These are phyloP conservation scores for barrel medic (Medicago truncatula) DNA, from an alignment of 306 rosid species.

Conservation along the genomic window DNA sequence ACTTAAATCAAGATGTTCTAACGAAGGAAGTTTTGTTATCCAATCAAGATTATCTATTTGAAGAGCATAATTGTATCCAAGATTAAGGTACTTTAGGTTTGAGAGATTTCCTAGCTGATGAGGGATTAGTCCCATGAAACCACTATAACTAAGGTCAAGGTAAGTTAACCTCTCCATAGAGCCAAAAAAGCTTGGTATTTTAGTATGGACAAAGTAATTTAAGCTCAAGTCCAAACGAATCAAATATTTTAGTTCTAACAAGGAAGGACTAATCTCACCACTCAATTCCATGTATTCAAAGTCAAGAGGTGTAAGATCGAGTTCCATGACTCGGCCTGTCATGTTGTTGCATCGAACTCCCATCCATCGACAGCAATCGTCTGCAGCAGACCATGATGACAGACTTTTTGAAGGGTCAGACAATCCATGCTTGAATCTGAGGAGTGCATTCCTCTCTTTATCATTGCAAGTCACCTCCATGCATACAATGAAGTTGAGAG, in stretches of 20 bases:
- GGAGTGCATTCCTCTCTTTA: background rate
- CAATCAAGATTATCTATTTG: background rate
- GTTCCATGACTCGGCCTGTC: background rate
- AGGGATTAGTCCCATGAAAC: slow-evolving; percentile 14
- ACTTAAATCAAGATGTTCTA: background rate
- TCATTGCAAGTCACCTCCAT: background rate
- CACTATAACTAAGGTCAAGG: slow-evolving; percentile 4
- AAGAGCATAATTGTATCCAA: slow-evolving; percentile 6
- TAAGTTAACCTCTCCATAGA: background rate
- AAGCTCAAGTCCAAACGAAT: background rate
- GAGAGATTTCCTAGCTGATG: slow-evolving; percentile 7
- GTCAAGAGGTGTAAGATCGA: slow-evolving; percentile 15
- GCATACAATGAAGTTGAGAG: background rate
- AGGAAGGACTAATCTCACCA: slow-evolving; percentile 10
- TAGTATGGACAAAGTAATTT: slow-evolving; percentile 3
- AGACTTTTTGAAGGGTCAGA: slow-evolving; percentile 11
- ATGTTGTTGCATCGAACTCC: background rate
- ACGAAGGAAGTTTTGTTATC: background rate
- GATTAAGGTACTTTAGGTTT: background rate
- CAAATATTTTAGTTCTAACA: background rate
- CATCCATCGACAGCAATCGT: background rate
- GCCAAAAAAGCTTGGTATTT: slow-evolving; percentile 9
- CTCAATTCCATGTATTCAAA: slow-evolving; percentile 1
- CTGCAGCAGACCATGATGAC: background rate
- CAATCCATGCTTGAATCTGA: background rate